A percentile compares a stretch with the other conserved stretches of the same genome.
Conservation (phyloP, 2,329 filamentous ascomycete genomes). For the Fusarium chaquense region DNA sequence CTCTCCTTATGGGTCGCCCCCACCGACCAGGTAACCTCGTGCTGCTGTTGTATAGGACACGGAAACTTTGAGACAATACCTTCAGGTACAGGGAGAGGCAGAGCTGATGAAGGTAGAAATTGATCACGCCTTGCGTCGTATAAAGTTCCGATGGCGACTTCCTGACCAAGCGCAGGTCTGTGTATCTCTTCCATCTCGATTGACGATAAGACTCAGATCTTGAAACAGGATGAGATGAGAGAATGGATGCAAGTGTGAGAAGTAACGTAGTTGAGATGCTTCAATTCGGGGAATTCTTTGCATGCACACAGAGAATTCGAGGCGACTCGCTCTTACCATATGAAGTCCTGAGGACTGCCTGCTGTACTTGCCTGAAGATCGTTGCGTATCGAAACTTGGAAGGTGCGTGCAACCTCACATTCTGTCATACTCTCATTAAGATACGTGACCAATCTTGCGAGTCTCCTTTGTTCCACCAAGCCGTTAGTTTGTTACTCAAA, state of each 20-base stretch:
- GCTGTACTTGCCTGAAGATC: not conserved
- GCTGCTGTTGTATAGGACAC: not conserved
- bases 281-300: not conserved
- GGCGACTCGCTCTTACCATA: not conserved
- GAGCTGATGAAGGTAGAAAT: conserved; percentile 20
- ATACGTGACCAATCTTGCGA: not conserved
- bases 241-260: not conserved
- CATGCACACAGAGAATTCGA: too few relatives aligned
- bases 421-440: not conserved
- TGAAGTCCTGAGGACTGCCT: not conserved
- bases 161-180: conserved; percentile 14
- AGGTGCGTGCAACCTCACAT: not conserved
- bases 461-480: not conserved
- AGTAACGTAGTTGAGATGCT: not conserved
- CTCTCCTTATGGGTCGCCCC: not conserved
- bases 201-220: accelerated
- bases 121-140: conserved; percentile 30
- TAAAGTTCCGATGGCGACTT: conserved; percentile 26
- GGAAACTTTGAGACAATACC: not conserved
- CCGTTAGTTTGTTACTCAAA: not conserved
- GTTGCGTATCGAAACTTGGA: not conserved
- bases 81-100: not conserved
- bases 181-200: conserved; percentile 1
- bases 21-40: not conserved
- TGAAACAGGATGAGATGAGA: not conserved